Base-by-base conservation (phyloP, 2,329 filamentous ascomycete genomes). In the Arthrobotrys sphaeroides region DNA sequence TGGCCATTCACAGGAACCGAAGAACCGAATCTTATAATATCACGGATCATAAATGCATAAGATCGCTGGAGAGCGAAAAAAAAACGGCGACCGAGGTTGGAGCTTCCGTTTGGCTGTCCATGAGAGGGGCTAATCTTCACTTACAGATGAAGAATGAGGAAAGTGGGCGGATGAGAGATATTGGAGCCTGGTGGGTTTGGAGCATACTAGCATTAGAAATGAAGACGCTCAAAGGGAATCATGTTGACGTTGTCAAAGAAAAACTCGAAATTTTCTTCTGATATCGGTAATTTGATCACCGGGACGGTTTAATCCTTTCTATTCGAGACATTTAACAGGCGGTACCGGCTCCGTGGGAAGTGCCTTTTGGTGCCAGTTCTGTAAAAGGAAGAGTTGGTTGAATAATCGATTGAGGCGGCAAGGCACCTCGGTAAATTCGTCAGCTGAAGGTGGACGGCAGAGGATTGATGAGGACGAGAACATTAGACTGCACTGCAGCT, bases 21-120 rank as follows among this genome's bases (percentile, higher is more conserved):
- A 38, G 57, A 75, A 69, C 64, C 72, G 72, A 75, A 75, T 62
- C 57, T 26, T 75, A 75, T 75, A 69, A 73, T 73, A 73, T 62
- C 24, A 55, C 72, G 57, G 62, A 69, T 75, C 55, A 75, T 75
- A 75, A 75, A 74, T 57, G 16, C 55, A 67, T 74, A 74, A 74
- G 69, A 74, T 74, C 69, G 69, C 62, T 74, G 28, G 55, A 40
- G 61, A 45, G 47, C 62, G 45, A 47, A 45, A 38, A 5, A 49
- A 43, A 61, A 45, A 42, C 61, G 69, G 61, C 49, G 69, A 67
- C 69, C 53, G 60, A 60, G 49, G 60, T n/a, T 61, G n/a, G 28
- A 28, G 36, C 42, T 67, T 47, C 16, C 24, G 36, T 59, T 36
- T 42, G 38, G 45, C 51, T 43, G 7, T 28, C 28, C 12, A 7